Evolutionary conservation across 352 stramenopile genomes (phyloP), one percentile per base, ranked within the genome.

Genomic region (Aphanomyces invadans): DNA sequence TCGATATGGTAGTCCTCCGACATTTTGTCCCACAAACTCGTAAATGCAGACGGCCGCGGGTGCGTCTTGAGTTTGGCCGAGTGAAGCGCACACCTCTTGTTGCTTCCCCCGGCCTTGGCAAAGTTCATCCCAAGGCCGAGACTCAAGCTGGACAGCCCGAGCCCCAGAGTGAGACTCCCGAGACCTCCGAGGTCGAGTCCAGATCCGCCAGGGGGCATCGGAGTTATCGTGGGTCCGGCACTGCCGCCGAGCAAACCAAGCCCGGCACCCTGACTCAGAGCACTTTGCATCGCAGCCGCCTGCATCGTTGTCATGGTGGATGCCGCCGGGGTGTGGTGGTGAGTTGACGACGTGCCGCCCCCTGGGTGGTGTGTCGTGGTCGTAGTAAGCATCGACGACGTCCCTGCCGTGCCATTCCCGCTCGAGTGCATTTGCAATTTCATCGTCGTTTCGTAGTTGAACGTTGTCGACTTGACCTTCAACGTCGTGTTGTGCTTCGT

Each of bases 11-110:
- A 83, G 45, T 91, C 81, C 45, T 86, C 78, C 11, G 81, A 74
- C 31, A 94, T 74, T 33, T 90, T 90, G 62, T 78, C 71, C 85
- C 85, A 94, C 62, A 92, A 62, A 36, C 74, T 79, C 53, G 89
- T 85, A 53, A 94, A 94, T 15, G 83, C 78, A 38, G 79, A 79
- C 26, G 85, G 83, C 5, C 83, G 85, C 4, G 85, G 85, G 9
- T 81, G 81, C 2, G 81, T 80, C 1, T 83, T 81, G 25, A 84
- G 73, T 36, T 85, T 76, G 59, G 91, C 83, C 38, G 83, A 87
- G 68, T 94, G 85, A n/a, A 94, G 62, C 42, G 78, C 73, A 70
- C 85, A 94, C 15, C 81, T 81, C 39, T 66, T 66, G 28, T 21
- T 66, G 36, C 36, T 42, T 15, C 36, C 15, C 15, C 36, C 36